A percentile compares a stretch with the other conserved stretches of the same genome.
These are phyloP conservation scores for Diutina mesorugosa DNA, from an alignment of 1,139 yeast species.

Conservation along the genomic window DNA sequence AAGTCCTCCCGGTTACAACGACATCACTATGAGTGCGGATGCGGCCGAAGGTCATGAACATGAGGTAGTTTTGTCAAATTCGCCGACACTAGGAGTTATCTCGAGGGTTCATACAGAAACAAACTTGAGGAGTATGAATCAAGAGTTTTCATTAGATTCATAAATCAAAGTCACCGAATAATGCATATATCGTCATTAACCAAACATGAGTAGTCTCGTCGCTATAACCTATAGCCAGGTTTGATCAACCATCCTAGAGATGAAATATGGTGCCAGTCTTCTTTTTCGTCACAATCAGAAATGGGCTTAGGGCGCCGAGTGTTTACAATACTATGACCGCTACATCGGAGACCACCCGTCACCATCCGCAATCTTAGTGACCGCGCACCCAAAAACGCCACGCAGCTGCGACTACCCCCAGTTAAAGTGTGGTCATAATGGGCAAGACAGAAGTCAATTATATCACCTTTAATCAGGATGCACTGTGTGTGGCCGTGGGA, in stretches of 20 bases:
- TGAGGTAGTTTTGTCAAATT: background rate
- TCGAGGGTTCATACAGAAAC: background rate
- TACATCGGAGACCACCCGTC: background rate
- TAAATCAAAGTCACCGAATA: background rate
- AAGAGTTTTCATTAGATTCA: background rate
- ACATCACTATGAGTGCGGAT: background rate
- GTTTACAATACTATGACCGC: background rate
- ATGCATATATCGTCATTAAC: background rate
- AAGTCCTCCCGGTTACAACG: constrained; percentile 71
- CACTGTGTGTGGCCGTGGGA: constrained; percentile 78
- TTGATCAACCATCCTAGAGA: no score
- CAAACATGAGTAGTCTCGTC: no score
- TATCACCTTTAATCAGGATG: constrained; percentile 83
- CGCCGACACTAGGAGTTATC: background rate
- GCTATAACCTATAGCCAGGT: no score
- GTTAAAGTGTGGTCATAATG: background rate
- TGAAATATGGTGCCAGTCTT: no score
- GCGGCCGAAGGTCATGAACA: background rate
- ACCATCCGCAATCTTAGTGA: background rate
- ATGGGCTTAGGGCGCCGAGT: no score
- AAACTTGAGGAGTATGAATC: background rate
- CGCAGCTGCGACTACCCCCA: background rate
- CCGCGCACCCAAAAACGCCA: background rate
- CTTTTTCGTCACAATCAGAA: no score
- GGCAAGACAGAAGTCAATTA: constrained; percentile 24